Conservation (phyloP, 2,329 filamentous ascomycete species). For the Cylindrodendrum hubeiense region DNA sequence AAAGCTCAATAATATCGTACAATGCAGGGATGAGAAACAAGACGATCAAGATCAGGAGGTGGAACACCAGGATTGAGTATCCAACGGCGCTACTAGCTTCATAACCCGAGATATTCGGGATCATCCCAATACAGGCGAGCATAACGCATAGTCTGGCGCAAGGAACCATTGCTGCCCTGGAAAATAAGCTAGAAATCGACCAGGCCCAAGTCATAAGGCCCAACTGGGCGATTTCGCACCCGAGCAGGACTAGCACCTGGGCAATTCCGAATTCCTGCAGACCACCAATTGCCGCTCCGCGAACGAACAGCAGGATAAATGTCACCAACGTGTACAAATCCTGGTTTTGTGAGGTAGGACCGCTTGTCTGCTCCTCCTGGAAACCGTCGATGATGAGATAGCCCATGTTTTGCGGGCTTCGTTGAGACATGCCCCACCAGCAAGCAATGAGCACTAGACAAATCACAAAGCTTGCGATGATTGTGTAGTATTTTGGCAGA, state of each 20-base stretch:
- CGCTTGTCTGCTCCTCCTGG: slow-evolving; percentile 75
- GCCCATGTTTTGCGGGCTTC: slow-evolving; percentile 30
- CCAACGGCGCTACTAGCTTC: slow-evolving; percentile 75
- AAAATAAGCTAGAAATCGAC: slow-evolving; percentile 61
- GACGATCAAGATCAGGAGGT: slow-evolving; percentile 64
- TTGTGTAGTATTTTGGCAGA: slow-evolving; percentile 41
- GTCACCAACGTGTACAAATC: slow-evolving; percentile 55
- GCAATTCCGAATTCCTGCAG: slow-evolving; percentile 19
- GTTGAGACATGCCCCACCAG: slow-evolving; percentile 45
- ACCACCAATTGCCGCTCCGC: slow-evolving; percentile 29
- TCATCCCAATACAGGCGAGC: slow-evolving; percentile 57
- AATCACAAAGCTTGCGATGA: slow-evolving; percentile 49
- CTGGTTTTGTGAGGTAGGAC: slow-evolving; percentile 54
- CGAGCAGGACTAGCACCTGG: slow-evolving; percentile 25
- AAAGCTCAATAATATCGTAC: slow-evolving; percentile 25
- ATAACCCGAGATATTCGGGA: slow-evolving; percentile 72
- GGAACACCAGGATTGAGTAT: slow-evolving; percentile 75
- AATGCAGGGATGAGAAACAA: slow-evolving; percentile 37
- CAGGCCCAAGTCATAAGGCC: slow-evolving; percentile 62
- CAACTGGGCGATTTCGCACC: slow-evolving; percentile 26
- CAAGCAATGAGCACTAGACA: slow-evolving; percentile 39
- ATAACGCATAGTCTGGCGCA: slow-evolving; percentile 25
- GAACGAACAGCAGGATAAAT: slow-evolving; percentile 29
- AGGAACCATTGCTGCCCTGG: slow-evolving; percentile 8
- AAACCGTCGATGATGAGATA: slow-evolving; percentile 58